phyloP scores from a whole-genome alignment of 1,139 yeast species.

The Wickerhamomyces sp. region DNA sequence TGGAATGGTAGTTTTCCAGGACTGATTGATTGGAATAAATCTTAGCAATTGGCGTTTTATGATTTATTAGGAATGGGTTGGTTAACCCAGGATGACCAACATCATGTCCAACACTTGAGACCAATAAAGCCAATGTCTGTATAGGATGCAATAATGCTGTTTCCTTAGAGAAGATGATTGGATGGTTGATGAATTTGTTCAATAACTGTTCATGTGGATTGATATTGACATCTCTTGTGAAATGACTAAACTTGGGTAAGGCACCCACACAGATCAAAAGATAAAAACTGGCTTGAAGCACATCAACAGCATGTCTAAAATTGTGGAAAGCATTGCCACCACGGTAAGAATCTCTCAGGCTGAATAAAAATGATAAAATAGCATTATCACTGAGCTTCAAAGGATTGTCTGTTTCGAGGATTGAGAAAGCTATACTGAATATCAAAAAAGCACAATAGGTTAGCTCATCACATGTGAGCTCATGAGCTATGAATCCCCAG shows the following conservation, averaged over 20 bases:
- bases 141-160: conserved; percentile 35
- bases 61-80: conserved; percentile 60
- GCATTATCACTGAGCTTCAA: conserved; percentile 37
- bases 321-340: conserved; percentile 89
- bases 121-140: conserved; percentile 55
- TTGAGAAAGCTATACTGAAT: conserved; percentile 43
- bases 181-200: neutral
- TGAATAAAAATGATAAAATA: conserved; percentile 53
- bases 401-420: conserved; percentile 26
- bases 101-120: conserved; percentile 93
- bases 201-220: conserved; percentile 15
- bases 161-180: conserved; percentile 5
- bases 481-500: conserved; percentile 68
- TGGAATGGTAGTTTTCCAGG: conserved; percentile 81
- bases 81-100: conserved; percentile 96
- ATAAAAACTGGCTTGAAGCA: conserved; percentile 81
- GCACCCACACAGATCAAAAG: conserved; percentile 48
- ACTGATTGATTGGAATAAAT: conserved; percentile 65
- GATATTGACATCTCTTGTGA: conserved; percentile 10
- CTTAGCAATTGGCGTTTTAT: conserved; percentile 62
- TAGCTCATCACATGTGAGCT: conserved; percentile 62
- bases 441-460: conserved; percentile 57
- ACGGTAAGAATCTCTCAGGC: conserved; percentile 72
- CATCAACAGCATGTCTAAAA: conserved; percentile 94
- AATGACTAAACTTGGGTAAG: conserved; percentile 20